phyloP scores from a whole-genome alignment of 2,329 filamentous ascomycete genomes.

The Onygenales sp. region DNA sequence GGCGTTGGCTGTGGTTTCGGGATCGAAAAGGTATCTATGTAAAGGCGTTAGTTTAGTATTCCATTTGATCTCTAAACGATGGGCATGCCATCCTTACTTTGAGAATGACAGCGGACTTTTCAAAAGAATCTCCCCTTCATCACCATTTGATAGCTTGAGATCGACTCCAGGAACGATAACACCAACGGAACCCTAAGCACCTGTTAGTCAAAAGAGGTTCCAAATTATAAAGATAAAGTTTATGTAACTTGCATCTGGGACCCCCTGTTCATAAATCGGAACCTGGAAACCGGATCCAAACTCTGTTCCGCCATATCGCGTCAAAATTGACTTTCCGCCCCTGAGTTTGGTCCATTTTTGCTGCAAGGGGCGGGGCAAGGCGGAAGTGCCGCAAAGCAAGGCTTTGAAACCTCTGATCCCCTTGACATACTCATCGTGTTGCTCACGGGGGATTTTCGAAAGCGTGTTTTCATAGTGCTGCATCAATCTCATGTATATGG shows the following conservation, averaged over 20 bases:
- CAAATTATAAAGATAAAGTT: not conserved
- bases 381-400: constrained; percentile 32
- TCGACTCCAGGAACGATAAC: constrained; percentile 27
- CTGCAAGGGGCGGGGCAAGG: constrained; percentile 40
- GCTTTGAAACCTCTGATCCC: constrained; percentile 24
- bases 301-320: constrained; percentile 37
- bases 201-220: not conserved
- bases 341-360: constrained; percentile 41
- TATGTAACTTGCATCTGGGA: not conserved
- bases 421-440: constrained; percentile 29
- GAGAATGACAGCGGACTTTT: constrained; percentile 33
- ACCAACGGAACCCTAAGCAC: not conserved
- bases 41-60: constrained; percentile 10
- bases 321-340: constrained; percentile 31
- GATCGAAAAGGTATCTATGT: constrained; percentile 23
- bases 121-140: constrained; percentile 40
- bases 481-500: constrained; percentile 35
- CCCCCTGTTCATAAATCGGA: constrained; percentile 26
- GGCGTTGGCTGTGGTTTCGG: constrained; percentile 18
- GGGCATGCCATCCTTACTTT: constrained; percentile 18
- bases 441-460: constrained; percentile 9
- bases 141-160: constrained; percentile 27
- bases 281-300: constrained; percentile 36
- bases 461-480: constrained; percentile 20
- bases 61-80: not conserved